Evolutionary conservation across 2,329 filamentous ascomycete species (phyloP), one percentile per base, ranked within the genome.

Genomic region (Apiospora malaysiana): DNA sequence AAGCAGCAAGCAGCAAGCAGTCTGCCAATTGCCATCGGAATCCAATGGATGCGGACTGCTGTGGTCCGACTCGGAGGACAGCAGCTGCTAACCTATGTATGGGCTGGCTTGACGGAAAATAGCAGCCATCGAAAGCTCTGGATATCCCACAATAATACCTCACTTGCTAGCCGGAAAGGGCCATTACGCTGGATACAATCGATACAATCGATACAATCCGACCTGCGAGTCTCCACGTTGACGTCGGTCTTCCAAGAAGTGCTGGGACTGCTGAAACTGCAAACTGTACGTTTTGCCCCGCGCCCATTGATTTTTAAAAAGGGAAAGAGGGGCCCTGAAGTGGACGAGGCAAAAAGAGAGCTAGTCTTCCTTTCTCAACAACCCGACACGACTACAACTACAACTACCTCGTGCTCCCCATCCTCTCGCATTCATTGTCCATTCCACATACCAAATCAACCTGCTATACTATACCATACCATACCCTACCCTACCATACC

Each of bases 291-390:
- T 32, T 47, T 32, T 47, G 66, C 66, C 66, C 66, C 67, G 67
- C 67, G 67, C 67, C 67, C 46, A 40, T 68, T 47, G 43, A 23
- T 40, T 68, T 56, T 68, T 27, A 49, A 68, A 68, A 68, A n/a
- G 7, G 32, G 37, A 68, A 51, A 42, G 67, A 51, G 46, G 45
- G 46, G 27, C 45, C 46, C 45, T 51, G n/a, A n/a, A n/a, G n/a
- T n/a, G 12, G 6, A 4, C n/a, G 16, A 2, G 32, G 32, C 32
- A 32, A 23, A 10, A 40, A 32, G 21, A 40, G 32, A 49, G 40
- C 40, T 42, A 66, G 23, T 16, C 23, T 21, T 5, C 7, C 45
- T 23, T 23, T 67, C 66, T 67, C 66, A 68, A 47, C 66, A 47
- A 68, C 27, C 42, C 18, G 32, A 32, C 40, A 40, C 56, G 12